Conservation (phyloP, 148 eudicot genomes). For the Dianthus caryophyllus region DNA sequence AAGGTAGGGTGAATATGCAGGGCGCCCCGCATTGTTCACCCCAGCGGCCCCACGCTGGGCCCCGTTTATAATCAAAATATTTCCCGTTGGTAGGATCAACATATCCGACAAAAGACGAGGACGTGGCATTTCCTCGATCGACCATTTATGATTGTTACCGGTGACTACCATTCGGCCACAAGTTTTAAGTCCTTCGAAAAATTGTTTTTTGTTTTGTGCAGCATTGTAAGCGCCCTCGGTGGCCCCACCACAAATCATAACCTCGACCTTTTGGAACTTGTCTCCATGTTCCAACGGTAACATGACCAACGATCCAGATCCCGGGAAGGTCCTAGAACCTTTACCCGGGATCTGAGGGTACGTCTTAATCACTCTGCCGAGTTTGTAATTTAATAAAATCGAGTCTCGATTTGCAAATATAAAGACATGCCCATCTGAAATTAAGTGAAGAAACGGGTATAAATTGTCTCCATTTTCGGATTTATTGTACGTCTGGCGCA, state of each 20-base stretch:
- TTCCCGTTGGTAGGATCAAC: conserved; percentile 56
- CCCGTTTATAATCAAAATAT: conserved; percentile 51
- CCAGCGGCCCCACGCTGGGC: conserved; percentile 47
- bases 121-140: conserved; percentile 57
- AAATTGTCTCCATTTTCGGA: conserved; percentile 40
- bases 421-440: conserved; percentile 49
- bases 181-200: conserved; percentile 28
- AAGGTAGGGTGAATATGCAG: conserved; percentile 42
- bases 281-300: conserved; percentile 42
- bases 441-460: conserved; percentile 55
- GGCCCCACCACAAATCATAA: conserved; percentile 66
- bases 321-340: conserved; percentile 53
- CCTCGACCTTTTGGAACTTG: conserved; percentile 38
- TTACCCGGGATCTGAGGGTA: conserved; percentile 49
- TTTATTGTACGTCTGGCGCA: conserved; percentile 32
- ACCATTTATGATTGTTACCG: conserved; percentile 41
- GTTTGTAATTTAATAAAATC: conserved; percentile 43
- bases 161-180: conserved; percentile 43
- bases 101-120: conserved; percentile 48
- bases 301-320: conserved; percentile 52
- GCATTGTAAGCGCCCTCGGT: conserved; percentile 37
- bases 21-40: conserved; percentile 31
- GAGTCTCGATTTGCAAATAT: conserved; percentile 60
- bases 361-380: conserved; percentile 35
- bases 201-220: conserved; percentile 24